Base-by-base conservation (phyloP, 1,284 basidiomycete species). In the Cutaneotrichosporon cutaneum region DNA sequence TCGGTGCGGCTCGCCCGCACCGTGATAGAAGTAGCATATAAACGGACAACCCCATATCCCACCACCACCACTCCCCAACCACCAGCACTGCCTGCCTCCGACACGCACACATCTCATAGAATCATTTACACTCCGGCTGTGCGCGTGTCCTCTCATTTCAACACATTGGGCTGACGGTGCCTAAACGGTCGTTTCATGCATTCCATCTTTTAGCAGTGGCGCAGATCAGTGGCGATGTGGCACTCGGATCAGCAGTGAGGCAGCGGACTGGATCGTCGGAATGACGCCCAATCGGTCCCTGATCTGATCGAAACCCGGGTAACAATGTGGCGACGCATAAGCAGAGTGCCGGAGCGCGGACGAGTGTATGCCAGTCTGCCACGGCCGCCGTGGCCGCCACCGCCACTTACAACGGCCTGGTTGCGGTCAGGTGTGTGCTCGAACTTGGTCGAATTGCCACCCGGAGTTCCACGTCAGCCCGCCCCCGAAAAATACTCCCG, bases 141-240 rank as follows among this genome's bases (percentile, higher is more conserved):
- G 48, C 26, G 48, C 48, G 13, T 51, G 48, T 51, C 48, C 35
- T 36, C 52, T 54, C 52, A 24, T 35, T 54, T 54, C 51, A 39
- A 22, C 52, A 54, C 52, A 54, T 33, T 36, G 52, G 52, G 52
- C 52, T 24, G 52, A 54, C 52, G 51, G 52, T 54, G 52, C 52
- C 52, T 54, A 54, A 39, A 54, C 52, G 33, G 52, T 54, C 52
- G 52, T 54, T 54, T 54, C 52, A 54, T 54, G 52, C 52, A 54
- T 54, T 24, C 52, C 52, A 36, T 54, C 52, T 54, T 36, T 33
- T 21, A 35, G 21, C 5, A 33, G 14, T 30, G n/a, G 42, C 7
- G 36, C 14, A 6, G 6, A n/a, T 39, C 36, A 30, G 30, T 30
- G 30, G 30, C 5, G 5, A 30, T 14, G 36, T 39, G 13, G 36